phyloP scores from a whole-genome alignment of 2,329 filamentous ascomycete genomes.

The Elsinoe arachidis region DNA sequence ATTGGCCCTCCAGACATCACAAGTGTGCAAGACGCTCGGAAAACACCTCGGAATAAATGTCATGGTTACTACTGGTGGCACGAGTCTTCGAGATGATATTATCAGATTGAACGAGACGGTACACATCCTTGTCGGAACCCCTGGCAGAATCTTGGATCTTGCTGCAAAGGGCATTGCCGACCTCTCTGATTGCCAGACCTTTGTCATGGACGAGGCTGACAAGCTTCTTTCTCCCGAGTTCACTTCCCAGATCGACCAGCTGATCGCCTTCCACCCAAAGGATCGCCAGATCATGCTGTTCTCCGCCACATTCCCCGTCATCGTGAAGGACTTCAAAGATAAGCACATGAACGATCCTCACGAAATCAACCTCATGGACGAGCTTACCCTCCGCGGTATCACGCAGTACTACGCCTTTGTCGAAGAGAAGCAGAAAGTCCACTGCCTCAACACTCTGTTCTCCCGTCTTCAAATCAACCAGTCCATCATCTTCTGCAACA shows the following conservation, averaged over 20 bases:
- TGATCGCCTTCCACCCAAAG: slow-evolving; percentile 90
- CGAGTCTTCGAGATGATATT: slow-evolving; percentile 91
- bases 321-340: slow-evolving; percentile 95
- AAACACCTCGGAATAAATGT: slow-evolving; percentile 97
- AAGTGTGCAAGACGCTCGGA: slow-evolving; percentile 96
- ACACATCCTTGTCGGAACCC: slow-evolving; percentile 95
- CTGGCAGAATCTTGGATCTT: slow-evolving; percentile 89
- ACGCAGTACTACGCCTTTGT: slow-evolving; percentile 99
- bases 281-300: slow-evolving; percentile 99
- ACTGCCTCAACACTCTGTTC: slow-evolving; percentile 97
- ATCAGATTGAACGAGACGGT: slow-evolving; percentile 88
- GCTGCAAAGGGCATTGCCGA: slow-evolving; percentile 95
- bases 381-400: slow-evolving; percentile 93
- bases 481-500: slow-evolving; percentile 99
- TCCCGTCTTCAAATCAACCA: slow-evolving; percentile 99
- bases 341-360: slow-evolving; percentile 96
- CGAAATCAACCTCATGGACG: slow-evolving; percentile 99
- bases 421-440: slow-evolving; percentile 98
- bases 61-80: slow-evolving; percentile 98
- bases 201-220: slow-evolving; percentile 99
- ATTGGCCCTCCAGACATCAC: slow-evolving; percentile 93
- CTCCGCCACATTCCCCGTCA: slow-evolving; percentile 92
- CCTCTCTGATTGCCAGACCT: slow-evolving; percentile 90
- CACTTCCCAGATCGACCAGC: slow-evolving; percentile 92
- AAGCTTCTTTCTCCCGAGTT: slow-evolving; percentile 96